phyloP scores from a whole-genome alignment of 257 asterid genomes.

The Solanum okadae region DNA sequence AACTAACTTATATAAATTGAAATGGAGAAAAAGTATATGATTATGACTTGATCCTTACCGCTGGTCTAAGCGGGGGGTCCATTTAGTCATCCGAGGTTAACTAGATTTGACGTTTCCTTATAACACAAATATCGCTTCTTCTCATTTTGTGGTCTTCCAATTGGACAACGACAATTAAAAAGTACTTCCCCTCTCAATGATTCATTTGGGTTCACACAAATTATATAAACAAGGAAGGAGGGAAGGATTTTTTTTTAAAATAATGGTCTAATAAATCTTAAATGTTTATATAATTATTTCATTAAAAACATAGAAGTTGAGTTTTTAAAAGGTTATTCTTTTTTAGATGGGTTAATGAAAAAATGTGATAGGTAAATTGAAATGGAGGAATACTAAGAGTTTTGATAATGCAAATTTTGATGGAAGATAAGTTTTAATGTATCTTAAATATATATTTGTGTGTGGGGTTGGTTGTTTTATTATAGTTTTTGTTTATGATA shows the following conservation, averaged over 20 bases:
- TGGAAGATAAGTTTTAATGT: not conserved
- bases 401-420: not conserved
- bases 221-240: not conserved
- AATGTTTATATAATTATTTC: not conserved
- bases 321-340: not conserved
- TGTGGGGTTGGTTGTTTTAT: not conserved
- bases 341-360: not conserved
- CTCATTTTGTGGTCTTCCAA: not conserved
- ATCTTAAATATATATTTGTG: not conserved
- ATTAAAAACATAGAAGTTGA: not conserved
- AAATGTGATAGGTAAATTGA: not conserved
- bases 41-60: not conserved
- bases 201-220: not conserved
- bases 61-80: not conserved
- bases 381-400: not conserved
- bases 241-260: rapidly evolving
- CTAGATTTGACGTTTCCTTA: not conserved
- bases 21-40: too few species aligned
- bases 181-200: not conserved
- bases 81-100: conserved; percentile 14
- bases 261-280: not conserved
- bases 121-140: not conserved
- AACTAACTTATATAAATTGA: too few species aligned
- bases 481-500: not conserved
- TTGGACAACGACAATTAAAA: not conserved